Evolutionary conservation across 1,139 yeast species (phyloP).

Genomic region (Eremothecium coryli): DNA sequence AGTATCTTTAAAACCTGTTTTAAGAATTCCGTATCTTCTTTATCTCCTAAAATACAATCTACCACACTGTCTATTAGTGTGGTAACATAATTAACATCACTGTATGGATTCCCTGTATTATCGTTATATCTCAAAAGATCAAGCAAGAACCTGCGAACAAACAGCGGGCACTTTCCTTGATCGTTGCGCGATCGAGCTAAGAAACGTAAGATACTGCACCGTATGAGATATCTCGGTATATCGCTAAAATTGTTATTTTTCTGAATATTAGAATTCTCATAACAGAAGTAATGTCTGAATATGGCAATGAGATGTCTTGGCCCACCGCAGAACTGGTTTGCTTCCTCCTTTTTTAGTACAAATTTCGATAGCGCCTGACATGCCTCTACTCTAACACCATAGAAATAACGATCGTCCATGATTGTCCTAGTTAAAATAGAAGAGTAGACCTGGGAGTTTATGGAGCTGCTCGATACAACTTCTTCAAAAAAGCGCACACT

Average conservation of each 20-base stretch:
- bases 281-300: slow-evolving; percentile 64
- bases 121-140: slow-evolving; percentile 78
- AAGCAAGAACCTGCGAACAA: slow-evolving; percentile 52
- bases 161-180: slow-evolving; percentile 58
- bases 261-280: slow-evolving; percentile 57
- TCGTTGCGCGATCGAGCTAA: slow-evolving; percentile 53
- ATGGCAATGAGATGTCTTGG: slow-evolving; percentile 62
- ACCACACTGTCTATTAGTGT: slow-evolving; percentile 51
- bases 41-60: slow-evolving; percentile 33
- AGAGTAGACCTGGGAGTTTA: slow-evolving; percentile 53
- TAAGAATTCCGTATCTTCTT: slow-evolving; percentile 32
- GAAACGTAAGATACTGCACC: slow-evolving; percentile 57
- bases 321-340: slow-evolving; percentile 52
- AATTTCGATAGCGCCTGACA: slow-evolving; percentile 65
- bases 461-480: slow-evolving; percentile 35
- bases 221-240: slow-evolving; percentile 56
- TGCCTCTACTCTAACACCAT: slow-evolving; percentile 84
- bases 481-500: slow-evolving; percentile 67
- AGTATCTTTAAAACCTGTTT: slow-evolving; percentile 49
- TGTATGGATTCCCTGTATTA: slow-evolving; percentile 67
- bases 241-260: slow-evolving; percentile 72
- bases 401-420: slow-evolving; percentile 77
- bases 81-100: slow-evolving; percentile 63
- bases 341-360: slow-evolving; percentile 49
- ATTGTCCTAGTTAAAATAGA: slow-evolving; percentile 71